A percentile compares a stretch with the other conserved stretches of the same genome.
phyloP scores from a whole-genome alignment of 169 alveolate species.

The Toxoplasma gondii region DNA sequence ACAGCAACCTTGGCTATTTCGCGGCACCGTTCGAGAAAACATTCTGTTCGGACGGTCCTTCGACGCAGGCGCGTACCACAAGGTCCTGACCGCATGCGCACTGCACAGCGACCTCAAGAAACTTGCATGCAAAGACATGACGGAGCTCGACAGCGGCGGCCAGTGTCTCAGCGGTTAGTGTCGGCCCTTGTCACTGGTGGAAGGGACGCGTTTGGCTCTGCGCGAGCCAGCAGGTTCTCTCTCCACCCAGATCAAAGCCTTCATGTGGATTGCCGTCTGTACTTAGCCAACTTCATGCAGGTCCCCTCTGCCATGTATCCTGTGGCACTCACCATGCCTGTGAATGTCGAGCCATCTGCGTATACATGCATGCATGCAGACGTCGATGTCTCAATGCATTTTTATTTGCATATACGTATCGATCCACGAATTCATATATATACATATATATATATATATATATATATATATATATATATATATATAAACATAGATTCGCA shows the following conservation, averaged over 20 bases:
- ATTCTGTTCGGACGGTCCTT: conserved; percentile 46
- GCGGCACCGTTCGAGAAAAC: conserved; percentile 41
- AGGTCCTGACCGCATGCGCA: conserved; percentile 46
- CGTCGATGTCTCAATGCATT: too few species aligned
- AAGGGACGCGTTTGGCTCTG: not conserved
- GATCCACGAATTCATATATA: not conserved
- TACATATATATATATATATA: not conserved
- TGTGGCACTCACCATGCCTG: too few species aligned
- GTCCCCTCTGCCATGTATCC: too few species aligned
- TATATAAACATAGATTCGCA: too few species aligned
- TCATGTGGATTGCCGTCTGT: too few species aligned
- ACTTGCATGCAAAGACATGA: conserved; percentile 14
- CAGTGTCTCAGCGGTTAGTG: conserved; percentile 46
- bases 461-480: too few species aligned
- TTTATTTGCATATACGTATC: not conserved
- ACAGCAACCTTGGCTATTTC: conserved; percentile 44
- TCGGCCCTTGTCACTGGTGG: not conserved
- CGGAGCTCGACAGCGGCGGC: conserved; percentile 47
- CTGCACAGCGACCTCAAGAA: conserved; percentile 24
- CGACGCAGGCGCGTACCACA: conserved; percentile 2
- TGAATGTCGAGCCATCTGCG: too few species aligned
- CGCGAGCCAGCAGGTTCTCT: too few species aligned
- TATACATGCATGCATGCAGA: too few species aligned
- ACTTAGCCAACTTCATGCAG: too few species aligned
- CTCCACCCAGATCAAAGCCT: too few species aligned